These are phyloP conservation scores for Pestalotiopsis sp. DNA, from an alignment of 2,329 filamentous ascomycete species.

Conservation along the genomic window DNA sequence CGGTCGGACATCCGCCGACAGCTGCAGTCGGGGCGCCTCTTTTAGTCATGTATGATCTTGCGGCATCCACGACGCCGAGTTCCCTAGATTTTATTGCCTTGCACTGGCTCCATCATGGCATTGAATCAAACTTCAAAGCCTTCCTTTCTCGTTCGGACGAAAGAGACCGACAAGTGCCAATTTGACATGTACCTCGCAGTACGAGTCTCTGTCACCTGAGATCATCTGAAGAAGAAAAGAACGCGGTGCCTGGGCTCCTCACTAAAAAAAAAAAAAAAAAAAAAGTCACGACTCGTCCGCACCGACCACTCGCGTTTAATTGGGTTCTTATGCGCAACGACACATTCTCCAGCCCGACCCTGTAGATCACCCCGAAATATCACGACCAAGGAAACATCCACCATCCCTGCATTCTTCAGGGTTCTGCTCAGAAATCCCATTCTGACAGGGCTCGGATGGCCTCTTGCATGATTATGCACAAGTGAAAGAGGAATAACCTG, in stretches of 20 bases:
- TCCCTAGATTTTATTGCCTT: too few relatives aligned
- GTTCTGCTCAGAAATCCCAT: not conserved
- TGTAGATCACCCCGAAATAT: not conserved
- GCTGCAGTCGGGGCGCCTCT: too few relatives aligned
- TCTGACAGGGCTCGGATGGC: not conserved
- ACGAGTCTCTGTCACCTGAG: too few relatives aligned
- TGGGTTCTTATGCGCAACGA: not conserved
- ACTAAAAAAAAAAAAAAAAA: not conserved
- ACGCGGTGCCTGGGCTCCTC: not conserved
- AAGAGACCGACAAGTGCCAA: too few relatives aligned
- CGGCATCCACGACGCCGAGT: too few relatives aligned
- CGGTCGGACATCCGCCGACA: too few relatives aligned
- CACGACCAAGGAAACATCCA: not conserved
- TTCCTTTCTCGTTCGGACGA: not conserved
- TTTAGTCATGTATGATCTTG: too few relatives aligned
- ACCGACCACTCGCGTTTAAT: not conserved
- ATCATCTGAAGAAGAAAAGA: too few relatives aligned
- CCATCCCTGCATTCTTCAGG: not conserved
- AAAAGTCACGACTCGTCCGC: not conserved
- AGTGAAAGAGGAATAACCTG: not conserved
- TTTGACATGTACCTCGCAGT: too few relatives aligned
- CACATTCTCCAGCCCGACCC: not conserved
- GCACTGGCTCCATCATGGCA: too few relatives aligned
- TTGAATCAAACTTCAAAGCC: too few relatives aligned
- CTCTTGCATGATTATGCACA: not conserved